Percentiles rank a stretch among this genome's conserved stretches.
These are phyloP conservation scores for Penicillium sp. DNA, from an alignment of 2,329 filamentous ascomycete genomes.

Conservation along the genomic window DNA sequence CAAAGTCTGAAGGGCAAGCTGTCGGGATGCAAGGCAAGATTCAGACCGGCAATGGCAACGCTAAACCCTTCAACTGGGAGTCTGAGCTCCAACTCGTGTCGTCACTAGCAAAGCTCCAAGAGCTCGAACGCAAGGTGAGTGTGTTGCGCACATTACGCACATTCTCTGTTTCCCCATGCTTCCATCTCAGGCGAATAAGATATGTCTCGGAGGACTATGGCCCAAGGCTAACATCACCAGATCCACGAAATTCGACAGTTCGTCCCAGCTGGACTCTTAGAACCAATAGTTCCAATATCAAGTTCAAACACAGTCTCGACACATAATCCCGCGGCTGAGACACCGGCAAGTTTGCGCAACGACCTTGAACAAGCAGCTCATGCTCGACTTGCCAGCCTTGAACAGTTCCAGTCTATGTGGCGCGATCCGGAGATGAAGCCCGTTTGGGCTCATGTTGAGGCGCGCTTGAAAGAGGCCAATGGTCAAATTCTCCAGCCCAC, in stretches of 20 bases:
- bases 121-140: conserved; percentile 36
- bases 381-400: conserved; percentile 37
- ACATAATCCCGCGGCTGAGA: conserved; percentile 26
- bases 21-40: not conserved
- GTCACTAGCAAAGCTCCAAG: conserved; percentile 42
- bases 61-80: conserved; percentile 21
- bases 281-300: conserved; percentile 40
- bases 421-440: conserved; percentile 40
- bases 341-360: conserved; percentile 37
- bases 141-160: not conserved
- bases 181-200: not conserved
- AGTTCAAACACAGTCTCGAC: conserved; percentile 28
- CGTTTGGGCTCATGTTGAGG: conserved; percentile 40
- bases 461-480: conserved; percentile 36
- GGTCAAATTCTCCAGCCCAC: conserved; percentile 39
- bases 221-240: conserved; percentile 25
- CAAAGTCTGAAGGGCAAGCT: not conserved
- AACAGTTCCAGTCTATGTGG: conserved; percentile 42
- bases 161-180: not conserved
- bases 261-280: conserved; percentile 42
- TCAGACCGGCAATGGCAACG: not conserved
- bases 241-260: conserved; percentile 45
- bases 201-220: not conserved
- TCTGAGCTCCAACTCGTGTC: conserved; percentile 41
- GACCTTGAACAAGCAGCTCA: conserved; percentile 37